Conservation (phyloP, 352 stramenopile species). For the Globisporangium barbulae region DNA sequence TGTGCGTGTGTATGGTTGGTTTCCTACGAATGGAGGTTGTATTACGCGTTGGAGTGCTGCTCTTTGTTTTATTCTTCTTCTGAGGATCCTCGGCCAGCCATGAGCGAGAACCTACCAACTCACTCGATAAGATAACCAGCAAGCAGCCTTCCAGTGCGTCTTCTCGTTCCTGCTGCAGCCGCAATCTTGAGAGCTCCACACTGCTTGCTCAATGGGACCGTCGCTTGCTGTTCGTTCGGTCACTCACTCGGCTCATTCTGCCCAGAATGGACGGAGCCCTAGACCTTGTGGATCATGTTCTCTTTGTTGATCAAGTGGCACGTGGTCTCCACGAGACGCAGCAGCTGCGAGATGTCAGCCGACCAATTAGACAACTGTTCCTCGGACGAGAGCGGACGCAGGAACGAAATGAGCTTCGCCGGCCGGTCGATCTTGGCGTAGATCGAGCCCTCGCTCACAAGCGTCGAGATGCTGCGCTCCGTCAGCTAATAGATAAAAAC, state of each 20-base stretch:
- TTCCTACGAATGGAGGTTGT: slow-evolving; percentile 1
- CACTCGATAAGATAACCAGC: too few species aligned
- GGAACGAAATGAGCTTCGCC: slow-evolving; percentile 95
- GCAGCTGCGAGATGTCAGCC: slow-evolving; percentile 93
- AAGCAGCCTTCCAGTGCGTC: too few species aligned
- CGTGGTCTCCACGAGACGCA: slow-evolving; percentile 96
- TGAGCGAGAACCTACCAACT: too few species aligned
- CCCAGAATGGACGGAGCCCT: slow-evolving; percentile 14
- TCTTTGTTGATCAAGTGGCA: slow-evolving; percentile 99
- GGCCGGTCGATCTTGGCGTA: slow-evolving; percentile 98
- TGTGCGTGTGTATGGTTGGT: too few species aligned
- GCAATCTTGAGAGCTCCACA: neutral
- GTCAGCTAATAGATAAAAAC: slow-evolving; percentile 37
- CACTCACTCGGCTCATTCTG: neutral
- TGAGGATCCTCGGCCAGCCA: neutral
- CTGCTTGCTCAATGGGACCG: too few species aligned
- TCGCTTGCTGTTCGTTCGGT: neutral
- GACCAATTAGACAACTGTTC: slow-evolving; percentile 96
- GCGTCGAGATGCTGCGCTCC: slow-evolving; percentile 75
- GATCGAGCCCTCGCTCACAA: slow-evolving; percentile 93
- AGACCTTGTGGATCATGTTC: slow-evolving; percentile 96
- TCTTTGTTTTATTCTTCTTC: neutral
- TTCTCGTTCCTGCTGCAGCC: neutral
- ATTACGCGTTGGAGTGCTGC: neutral
- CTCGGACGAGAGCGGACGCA: slow-evolving; percentile 86